Conservation (phyloP, 2,329 filamentous ascomycete genomes). For the Ampelomyces quisqualis region DNA sequence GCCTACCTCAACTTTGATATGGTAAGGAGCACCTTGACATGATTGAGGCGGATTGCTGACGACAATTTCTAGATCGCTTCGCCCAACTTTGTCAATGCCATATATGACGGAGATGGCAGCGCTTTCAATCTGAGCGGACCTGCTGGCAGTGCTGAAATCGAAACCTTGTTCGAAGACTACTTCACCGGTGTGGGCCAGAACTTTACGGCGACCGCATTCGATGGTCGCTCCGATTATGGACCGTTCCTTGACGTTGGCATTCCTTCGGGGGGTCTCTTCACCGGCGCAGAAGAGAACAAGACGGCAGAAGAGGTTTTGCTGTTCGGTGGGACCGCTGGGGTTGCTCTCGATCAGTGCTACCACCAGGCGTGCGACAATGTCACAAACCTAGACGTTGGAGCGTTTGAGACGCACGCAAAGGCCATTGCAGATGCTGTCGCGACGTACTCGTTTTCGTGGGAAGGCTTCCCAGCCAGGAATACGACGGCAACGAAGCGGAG, state of each 20-base stretch:
- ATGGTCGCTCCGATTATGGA: conserved; percentile 78
- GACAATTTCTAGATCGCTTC: conserved; percentile 55
- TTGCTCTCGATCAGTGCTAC: conserved; percentile 42
- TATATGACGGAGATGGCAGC: conserved; percentile 60
- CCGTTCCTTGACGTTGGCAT: conserved; percentile 73
- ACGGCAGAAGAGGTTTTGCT: conserved; percentile 63
- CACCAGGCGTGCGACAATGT: conserved; percentile 40
- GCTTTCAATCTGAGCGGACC: conserved; percentile 58
- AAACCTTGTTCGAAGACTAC: conserved; percentile 56
- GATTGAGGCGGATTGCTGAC: not conserved
- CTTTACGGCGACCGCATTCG: conserved; percentile 69
- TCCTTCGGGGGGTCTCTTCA: conserved; percentile 73
- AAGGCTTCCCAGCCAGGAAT: conserved; percentile 30
- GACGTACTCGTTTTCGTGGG: conserved; percentile 30
- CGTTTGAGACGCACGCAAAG: conserved; percentile 33
- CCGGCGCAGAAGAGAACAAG: conserved; percentile 76
- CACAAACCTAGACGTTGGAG: conserved; percentile 35
- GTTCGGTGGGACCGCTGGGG: conserved; percentile 70
- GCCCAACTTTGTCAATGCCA: conserved; percentile 59
- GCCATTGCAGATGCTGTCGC: conserved; percentile 41
- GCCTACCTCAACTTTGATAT: conserved; percentile 73
- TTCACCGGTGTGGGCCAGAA: conserved; percentile 35
- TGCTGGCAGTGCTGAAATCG: conserved; percentile 67
- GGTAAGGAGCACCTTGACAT: conserved; percentile 27
- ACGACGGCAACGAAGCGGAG: conserved; percentile 8